Base-by-base conservation (phyloP, 148 eudicot genomes). In the Spergularia marina region DNA sequence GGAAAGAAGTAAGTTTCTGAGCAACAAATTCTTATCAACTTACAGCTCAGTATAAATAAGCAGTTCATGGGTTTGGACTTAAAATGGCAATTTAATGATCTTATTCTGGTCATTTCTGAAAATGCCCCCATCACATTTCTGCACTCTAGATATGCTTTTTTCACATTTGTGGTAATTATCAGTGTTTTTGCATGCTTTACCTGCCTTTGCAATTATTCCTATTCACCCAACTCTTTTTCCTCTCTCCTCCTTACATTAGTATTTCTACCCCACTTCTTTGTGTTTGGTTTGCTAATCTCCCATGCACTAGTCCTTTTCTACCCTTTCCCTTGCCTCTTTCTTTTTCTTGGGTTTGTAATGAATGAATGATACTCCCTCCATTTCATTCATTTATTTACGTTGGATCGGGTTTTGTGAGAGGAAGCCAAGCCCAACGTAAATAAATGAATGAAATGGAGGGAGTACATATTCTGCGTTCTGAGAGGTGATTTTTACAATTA, bases 81-180 rank as follows among this genome's bases (percentile, higher is more conserved):
- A 70, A 83, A 83, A 68, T 79, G 74, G 83, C 71, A 83, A 76
- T 61, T 79, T 83, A 83, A 79, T 79, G 83, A 76, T 76, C 71
- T 75, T 77, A 76, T 72, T 70, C 23, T 59, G 70, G 76, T 68
- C 51, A 63, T 57, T 68, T 71, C 76, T 75, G 87, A 76, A 75
- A 80, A 63, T 73, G 58, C 47, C 65, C 36, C 58, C 55, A 73
- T 62, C 70, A 61, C 49, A 58, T 20, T 59, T 55, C 60, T 74
- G 70, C 16, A 34, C 13, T 58, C 40, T 73, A 18, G 53, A 36
- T 47, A 68, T 59, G 71, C 72, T 52, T 25, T 60, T 79, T 78
- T 62, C 16, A 53, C 39, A 65, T 34, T 53, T 2, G 34, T n/a
- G 10, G n/a, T 68, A 49, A 53, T 65, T 65, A 40, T 44, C 5